Percentiles rank a stretch among this genome's conserved stretches.
Conservation (phyloP, 352 stramenopile species). For the Chloridella minuta region DNA sequence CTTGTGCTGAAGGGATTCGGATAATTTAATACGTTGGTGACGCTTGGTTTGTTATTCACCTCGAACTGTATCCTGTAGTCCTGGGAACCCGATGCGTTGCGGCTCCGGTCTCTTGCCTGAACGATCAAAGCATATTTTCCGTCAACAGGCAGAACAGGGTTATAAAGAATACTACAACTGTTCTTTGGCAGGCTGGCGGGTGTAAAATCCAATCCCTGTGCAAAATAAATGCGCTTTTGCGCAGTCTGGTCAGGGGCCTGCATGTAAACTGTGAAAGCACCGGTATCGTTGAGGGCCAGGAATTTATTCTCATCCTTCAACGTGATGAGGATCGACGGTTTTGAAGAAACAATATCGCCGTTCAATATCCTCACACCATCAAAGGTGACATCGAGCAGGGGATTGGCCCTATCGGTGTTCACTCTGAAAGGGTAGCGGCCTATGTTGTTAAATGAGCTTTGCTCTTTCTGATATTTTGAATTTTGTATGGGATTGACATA, state of each 20-base stretch:
- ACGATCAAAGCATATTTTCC: background rate
- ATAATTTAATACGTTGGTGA: background rate
- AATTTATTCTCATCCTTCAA: constrained; percentile 4
- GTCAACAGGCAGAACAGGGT: background rate
- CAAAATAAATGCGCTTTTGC: background rate
- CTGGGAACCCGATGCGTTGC: background rate
- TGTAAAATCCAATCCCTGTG: background rate
- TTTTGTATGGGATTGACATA: background rate
- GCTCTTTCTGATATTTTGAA: background rate
- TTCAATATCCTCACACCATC: background rate
- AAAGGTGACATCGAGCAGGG: background rate
- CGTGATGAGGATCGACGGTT: background rate
- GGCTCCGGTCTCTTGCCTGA: background rate
- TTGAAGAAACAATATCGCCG: background rate
- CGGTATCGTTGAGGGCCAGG: background rate
- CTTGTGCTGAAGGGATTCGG: background rate
- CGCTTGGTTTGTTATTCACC: background rate
- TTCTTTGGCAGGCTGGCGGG: background rate
- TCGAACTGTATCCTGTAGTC: background rate
- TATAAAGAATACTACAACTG: background rate
- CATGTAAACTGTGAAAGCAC: background rate
- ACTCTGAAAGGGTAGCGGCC: background rate
- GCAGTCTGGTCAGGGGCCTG: background rate
- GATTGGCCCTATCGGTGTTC: background rate
- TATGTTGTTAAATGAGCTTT: constrained; percentile 1